Conservation (phyloP, 805 yeast genomes). For the Saturnispora quitensis region DNA sequence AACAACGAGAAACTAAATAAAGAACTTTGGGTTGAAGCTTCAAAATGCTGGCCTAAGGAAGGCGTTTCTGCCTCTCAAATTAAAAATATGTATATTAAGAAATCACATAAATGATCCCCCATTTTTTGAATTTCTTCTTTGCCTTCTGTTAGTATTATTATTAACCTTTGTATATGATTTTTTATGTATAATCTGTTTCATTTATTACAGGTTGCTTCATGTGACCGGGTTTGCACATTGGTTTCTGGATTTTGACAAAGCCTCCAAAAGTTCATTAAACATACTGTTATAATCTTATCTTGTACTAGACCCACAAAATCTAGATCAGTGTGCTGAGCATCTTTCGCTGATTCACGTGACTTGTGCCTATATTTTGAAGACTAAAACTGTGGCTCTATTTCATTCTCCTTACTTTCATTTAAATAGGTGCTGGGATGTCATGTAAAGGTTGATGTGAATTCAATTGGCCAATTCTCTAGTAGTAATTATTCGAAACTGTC, state of each 20-base stretch:
- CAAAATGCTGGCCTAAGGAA: slow-evolving; percentile 28
- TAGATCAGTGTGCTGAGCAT: background rate
- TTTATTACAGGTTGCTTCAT: background rate
- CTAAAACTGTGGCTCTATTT: background rate
- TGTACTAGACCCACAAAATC: background rate
- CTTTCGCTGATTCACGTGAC: slow-evolving; percentile 2
- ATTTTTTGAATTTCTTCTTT: background rate
- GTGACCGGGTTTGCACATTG: background rate
- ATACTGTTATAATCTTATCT: background rate
- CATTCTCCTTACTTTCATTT: background rate
- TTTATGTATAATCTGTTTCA: background rate
- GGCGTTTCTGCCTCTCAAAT: slow-evolving; percentile 24
- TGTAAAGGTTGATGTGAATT: background rate
- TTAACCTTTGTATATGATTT: background rate
- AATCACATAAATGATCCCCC: slow-evolving; percentile 8
- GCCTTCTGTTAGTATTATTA: background rate
- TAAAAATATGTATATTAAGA: slow-evolving; percentile 26
- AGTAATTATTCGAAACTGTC: background rate
- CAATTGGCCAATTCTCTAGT: background rate
- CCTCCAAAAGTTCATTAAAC: background rate
- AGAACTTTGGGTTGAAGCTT: slow-evolving; percentile 26
- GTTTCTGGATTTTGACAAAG: background rate
- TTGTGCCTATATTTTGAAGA: background rate
- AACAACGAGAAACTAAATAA: slow-evolving; percentile 16
- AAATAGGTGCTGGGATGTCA: background rate